Evolutionary conservation across 805 yeast genomes (phyloP).

Genomic region (Sugiyamaella floridensis): DNA sequence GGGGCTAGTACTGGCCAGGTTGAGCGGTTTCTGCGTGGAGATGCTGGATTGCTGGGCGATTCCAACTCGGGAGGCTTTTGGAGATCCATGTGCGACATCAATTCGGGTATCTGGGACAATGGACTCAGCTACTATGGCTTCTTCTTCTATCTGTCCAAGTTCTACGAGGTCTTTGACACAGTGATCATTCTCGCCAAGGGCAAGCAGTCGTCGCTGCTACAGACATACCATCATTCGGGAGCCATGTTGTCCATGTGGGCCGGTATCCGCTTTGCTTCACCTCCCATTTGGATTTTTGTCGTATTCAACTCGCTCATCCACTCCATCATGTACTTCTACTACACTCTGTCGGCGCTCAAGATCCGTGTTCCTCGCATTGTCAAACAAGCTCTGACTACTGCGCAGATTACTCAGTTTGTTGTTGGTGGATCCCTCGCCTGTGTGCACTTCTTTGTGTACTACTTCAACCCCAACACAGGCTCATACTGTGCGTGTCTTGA

Average conservation of each 20-base stretch:
- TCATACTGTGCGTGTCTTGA: slow-evolving; percentile 44
- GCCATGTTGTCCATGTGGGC: slow-evolving; percentile 82
- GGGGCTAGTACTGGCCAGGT: slow-evolving; percentile 9
- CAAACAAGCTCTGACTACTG: slow-evolving; percentile 54
- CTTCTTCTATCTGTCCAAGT: slow-evolving; percentile 63
- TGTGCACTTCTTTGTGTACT: slow-evolving; percentile 54
- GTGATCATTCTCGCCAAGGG: slow-evolving; percentile 62
- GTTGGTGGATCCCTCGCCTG: slow-evolving; percentile 65
- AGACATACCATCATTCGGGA: slow-evolving; percentile 72
- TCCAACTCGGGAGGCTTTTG: slow-evolving; percentile 31
- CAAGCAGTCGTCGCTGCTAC: slow-evolving; percentile 56
- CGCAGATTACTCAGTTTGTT: slow-evolving; percentile 64
- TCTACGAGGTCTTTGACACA: slow-evolving; percentile 66
- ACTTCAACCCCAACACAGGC: slow-evolving; percentile 43
- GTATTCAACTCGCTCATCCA: slow-evolving; percentile 76
- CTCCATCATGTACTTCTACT: slow-evolving; percentile 67
- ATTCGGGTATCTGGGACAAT: slow-evolving; percentile 51
- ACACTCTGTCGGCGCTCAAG: slow-evolving; percentile 51
- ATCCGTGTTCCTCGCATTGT: slow-evolving; percentile 49
- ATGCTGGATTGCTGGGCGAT: slow-evolving; percentile 18
- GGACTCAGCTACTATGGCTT: slow-evolving; percentile 55
- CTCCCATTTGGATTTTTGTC: slow-evolving; percentile 76
- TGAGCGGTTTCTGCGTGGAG: slow-evolving; percentile 14
- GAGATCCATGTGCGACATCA: slow-evolving; percentile 53
- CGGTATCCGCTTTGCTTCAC: slow-evolving; percentile 60